Conservation (phyloP, 768 basidiomycete genomes). For the Dentipellis fragilis region DNA sequence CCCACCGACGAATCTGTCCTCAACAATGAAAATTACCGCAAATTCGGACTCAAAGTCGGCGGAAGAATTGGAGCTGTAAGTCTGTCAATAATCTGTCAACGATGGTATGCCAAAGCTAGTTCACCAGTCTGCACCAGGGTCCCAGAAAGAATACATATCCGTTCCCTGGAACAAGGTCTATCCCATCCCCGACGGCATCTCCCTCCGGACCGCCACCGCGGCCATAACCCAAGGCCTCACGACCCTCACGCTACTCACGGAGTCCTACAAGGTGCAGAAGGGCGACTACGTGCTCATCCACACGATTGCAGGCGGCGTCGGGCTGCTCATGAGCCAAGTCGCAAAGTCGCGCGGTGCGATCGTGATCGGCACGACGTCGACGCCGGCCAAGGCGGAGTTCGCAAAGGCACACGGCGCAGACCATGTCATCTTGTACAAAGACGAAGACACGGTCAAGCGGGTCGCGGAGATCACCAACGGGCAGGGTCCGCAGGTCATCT, state of each 20-base stretch:
- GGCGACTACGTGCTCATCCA: slow-evolving; percentile 79
- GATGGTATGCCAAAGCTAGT: not conserved
- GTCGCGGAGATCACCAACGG: slow-evolving; percentile 71
- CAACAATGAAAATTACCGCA: slow-evolving; percentile 51
- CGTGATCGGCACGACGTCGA: slow-evolving; percentile 91
- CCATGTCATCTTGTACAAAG: slow-evolving; percentile 76
- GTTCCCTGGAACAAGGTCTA: slow-evolving; percentile 47
- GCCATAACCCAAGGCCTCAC: slow-evolving; percentile 73
- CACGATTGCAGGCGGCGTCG: slow-evolving; percentile 88
- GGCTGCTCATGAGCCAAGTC: slow-evolving; percentile 56
- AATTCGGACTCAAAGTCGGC: slow-evolving; percentile 55
- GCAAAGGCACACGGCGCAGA: slow-evolving; percentile 76
- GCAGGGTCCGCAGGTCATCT: slow-evolving; percentile 76
- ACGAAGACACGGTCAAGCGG: slow-evolving; percentile 63
- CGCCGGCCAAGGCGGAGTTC: slow-evolving; percentile 68
- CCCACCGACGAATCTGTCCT: slow-evolving; percentile 58
- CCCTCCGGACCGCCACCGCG: slow-evolving; percentile 57
- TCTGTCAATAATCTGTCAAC: not conserved
- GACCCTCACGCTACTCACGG: slow-evolving; percentile 64
- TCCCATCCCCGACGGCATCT: slow-evolving; percentile 52
- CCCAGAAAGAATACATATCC: slow-evolving; percentile 63
- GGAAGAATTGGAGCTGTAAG: slow-evolving; percentile 59
- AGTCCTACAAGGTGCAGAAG: slow-evolving; percentile 76
- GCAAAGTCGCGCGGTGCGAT: slow-evolving; percentile 68
- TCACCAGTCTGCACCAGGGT: not conserved